Base-by-base conservation (phyloP, 371 early-diverging fungal genomes). In the Amoeboaphelidium protococcarum region DNA sequence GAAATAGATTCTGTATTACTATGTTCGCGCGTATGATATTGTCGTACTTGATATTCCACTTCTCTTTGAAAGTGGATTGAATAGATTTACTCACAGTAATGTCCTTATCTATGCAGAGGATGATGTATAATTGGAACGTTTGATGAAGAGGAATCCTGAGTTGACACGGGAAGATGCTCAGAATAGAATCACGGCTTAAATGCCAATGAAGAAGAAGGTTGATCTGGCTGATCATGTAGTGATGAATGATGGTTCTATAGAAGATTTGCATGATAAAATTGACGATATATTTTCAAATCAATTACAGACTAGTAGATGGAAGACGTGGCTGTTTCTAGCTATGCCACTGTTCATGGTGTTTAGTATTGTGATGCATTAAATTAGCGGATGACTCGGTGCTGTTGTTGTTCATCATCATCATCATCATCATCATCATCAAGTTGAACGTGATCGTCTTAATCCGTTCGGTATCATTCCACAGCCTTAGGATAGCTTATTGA, bases 41-140 rank as follows among this genome's bases (percentile, higher is more conserved):
- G 78, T 82, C n/a, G 67, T 94, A 1, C 61, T 91, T 22, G 95
- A 94, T 58, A 81, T 82, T 0, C 95, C 95, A n/a, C 61, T 94
- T 43, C 63, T 94, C 49, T 74, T 82, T 50, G 95, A 94, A 53
- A 68, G 74, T 24, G 72, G 77, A 6, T 54, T 90, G 50, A 68
- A 82, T 56, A 58, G 65, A 41, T 72, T 74, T 47, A 74, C 85
- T 44, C 68, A 70, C 26, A 56, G 62, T 0, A 73, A 71, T 2
- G 66, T 80, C 12, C 88, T 92, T 2, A 80, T 91, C 0, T 83
- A 72, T 51, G 77, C 79, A 79, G 78, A 64, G 50, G 60, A 6
- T 6, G 37, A 6, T 31, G 37, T 10, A 31, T 16, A 31, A 31
- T 10, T 31, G 10, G 10, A 16, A 16, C 6, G 37, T 6, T 16